phyloP scores from a whole-genome alignment of 495 filamentous ascomycete genomes.

The Elaphomyces granulatus region DNA sequence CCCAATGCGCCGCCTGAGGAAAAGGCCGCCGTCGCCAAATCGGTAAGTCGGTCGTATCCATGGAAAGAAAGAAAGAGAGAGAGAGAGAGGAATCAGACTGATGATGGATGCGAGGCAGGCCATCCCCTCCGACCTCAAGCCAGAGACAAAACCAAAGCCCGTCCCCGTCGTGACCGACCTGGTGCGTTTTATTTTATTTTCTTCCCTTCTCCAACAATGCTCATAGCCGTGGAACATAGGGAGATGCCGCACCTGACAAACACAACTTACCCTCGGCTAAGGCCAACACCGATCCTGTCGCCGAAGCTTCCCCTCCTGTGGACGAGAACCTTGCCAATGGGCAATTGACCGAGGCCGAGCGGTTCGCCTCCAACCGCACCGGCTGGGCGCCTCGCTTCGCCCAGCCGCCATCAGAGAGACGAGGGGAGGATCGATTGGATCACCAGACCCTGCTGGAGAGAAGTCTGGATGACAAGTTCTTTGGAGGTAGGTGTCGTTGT shows the following conservation, averaged over 20 bases:
- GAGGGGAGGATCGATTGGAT: conserved; percentile 58
- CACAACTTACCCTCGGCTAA: conserved; percentile 68
- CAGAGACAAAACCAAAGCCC: neutral
- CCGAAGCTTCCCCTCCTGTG: conserved; percentile 20
- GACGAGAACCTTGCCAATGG: conserved; percentile 36
- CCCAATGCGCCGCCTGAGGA: conserved; percentile 71
- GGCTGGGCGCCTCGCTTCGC: conserved; percentile 81
- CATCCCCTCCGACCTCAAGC: neutral
- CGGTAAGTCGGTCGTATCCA: conserved; percentile 41
- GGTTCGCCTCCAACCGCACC: conserved; percentile 52
- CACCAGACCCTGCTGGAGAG: conserved; percentile 79
- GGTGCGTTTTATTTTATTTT: neutral
- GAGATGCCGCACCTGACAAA: conserved; percentile 50
- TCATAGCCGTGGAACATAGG: conserved; percentile 22
- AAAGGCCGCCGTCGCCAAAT: conserved; percentile 64
- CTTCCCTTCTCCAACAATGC: neutral
- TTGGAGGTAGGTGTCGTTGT: conserved; percentile 49
- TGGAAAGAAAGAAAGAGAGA: neutral
- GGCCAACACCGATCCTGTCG: conserved; percentile 47
- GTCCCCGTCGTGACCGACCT: neutral
- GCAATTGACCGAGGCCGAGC: conserved; percentile 40
- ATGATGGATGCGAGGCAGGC: neutral
- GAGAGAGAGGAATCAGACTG: neutral
- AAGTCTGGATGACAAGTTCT: conserved; percentile 78
- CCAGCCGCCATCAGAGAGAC: conserved; percentile 35